Evolutionary conservation across 164 flowering plant species (phyloP).

Genomic region (Santalum album): DNA sequence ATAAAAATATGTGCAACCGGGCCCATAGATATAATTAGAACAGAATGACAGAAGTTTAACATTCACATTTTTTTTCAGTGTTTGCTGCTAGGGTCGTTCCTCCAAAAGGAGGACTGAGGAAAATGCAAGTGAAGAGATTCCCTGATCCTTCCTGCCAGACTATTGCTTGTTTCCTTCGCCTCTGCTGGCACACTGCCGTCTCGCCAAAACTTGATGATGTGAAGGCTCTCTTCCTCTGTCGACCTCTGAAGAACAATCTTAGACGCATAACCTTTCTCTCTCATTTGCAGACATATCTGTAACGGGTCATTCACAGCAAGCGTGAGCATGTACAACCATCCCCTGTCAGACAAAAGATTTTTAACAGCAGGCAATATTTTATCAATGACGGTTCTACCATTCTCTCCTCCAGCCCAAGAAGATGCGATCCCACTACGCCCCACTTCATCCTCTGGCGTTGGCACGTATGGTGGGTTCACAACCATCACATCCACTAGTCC

Average conservation of each 20-base stretch:
- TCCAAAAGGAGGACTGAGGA: too few species aligned
- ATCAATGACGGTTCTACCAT: slow-evolving; percentile 81
- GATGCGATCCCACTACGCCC: slow-evolving; percentile 65
- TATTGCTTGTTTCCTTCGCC: slow-evolving; percentile 24
- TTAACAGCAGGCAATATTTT: slow-evolving; percentile 64
- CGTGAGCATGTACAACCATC: slow-evolving; percentile 86
- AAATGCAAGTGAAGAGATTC: slow-evolving; percentile 35
- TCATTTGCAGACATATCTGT: slow-evolving; percentile 68
- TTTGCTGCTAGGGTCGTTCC: too few species aligned
- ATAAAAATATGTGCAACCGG: too few species aligned
- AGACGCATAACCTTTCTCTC: slow-evolving; percentile 61
- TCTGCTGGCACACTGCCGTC: slow-evolving; percentile 31
- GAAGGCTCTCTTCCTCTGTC: slow-evolving; percentile 84
- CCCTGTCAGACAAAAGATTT: slow-evolving; percentile 56
- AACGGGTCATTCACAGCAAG: slow-evolving; percentile 62
- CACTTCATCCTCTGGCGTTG: slow-evolving; percentile 92
- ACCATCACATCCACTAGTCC: slow-evolving; percentile 75
- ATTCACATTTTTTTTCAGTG: too few species aligned
- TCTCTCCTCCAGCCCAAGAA: slow-evolving; percentile 97
- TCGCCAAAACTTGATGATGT: slow-evolving; percentile 76
- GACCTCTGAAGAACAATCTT: slow-evolving; percentile 70
- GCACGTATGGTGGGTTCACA: slow-evolving; percentile 95
- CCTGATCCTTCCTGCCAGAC: slow-evolving; percentile 15
- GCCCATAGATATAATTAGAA: too few species aligned
- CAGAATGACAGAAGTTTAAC: too few species aligned